Evolutionary conservation across 2,329 filamentous ascomycete genomes (phyloP).

Genomic region (Ascocoryne sarcoides): DNA sequence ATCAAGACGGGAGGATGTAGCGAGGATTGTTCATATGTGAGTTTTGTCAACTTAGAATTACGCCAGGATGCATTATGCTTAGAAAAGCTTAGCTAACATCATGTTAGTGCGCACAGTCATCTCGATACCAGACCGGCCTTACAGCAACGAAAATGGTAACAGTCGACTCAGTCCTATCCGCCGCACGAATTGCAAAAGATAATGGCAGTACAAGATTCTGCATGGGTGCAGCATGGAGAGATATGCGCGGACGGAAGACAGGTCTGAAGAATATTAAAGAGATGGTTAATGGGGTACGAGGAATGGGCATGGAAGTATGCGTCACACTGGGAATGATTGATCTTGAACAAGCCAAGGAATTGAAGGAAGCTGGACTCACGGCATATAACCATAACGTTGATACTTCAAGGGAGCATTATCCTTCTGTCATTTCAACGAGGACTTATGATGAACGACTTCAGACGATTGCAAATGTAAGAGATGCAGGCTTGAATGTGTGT

Average conservation of each 20-base stretch:
- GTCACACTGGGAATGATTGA: slow-evolving; percentile 96
- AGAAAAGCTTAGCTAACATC: no score
- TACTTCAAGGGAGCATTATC: slow-evolving; percentile 83
- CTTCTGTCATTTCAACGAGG: slow-evolving; percentile 74
- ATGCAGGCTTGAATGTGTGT: slow-evolving; percentile 84
- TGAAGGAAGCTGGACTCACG: slow-evolving; percentile 76
- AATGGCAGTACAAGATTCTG: slow-evolving; percentile 89
- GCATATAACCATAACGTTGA: slow-evolving; percentile 95
- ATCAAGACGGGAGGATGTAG: slow-evolving; percentile 91
- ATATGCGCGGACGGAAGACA: slow-evolving; percentile 86
- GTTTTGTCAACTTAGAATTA: slow-evolving; percentile 2
- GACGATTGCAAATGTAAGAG: slow-evolving; percentile 70
- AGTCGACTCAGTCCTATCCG: slow-evolving; percentile 72
- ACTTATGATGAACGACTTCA: slow-evolving; percentile 79
- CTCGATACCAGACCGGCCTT: slow-evolving; percentile 67
- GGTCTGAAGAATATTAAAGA: slow-evolving; percentile 73
- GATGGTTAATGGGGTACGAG: slow-evolving; percentile 76
- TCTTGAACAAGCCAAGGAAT: slow-evolving; percentile 65
- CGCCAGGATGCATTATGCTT: no score
- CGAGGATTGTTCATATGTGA: slow-evolving; percentile 76
- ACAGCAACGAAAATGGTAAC: slow-evolving; percentile 70
- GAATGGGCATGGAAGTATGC: slow-evolving; percentile 80
- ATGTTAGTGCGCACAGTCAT: slow-evolving; percentile 65
- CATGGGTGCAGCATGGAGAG: slow-evolving; percentile 90
- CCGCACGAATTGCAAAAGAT: slow-evolving; percentile 66